These are phyloP conservation scores for Lachnellula suecica DNA, from an alignment of 2,329 filamentous ascomycete species.

Conservation along the genomic window DNA sequence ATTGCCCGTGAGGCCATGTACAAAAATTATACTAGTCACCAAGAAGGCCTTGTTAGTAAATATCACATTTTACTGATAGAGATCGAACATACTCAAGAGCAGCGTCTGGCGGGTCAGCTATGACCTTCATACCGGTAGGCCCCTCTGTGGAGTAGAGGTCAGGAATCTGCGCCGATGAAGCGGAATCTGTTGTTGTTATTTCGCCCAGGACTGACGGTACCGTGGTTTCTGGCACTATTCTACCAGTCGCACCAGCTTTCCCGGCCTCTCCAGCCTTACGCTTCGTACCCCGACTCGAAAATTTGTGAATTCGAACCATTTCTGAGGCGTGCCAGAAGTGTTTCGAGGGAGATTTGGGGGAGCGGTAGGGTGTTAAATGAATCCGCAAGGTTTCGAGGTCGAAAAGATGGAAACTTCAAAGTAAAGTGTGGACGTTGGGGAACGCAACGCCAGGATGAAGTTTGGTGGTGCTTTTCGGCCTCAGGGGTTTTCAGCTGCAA, in stretches of 20 bases:
- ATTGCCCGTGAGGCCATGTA: constrained; percentile 42
- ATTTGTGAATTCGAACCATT: too few species aligned
- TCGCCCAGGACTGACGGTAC: neutral
- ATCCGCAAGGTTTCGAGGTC: too few species aligned
- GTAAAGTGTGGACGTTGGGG: too few species aligned
- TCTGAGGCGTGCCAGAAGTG: too few species aligned
- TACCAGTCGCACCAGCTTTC: neutral
- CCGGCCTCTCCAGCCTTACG: too few species aligned
- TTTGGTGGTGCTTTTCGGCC: too few species aligned
- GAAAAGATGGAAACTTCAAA: too few species aligned
- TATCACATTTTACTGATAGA: neutral
- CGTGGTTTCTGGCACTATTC: neutral
- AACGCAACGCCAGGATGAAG: too few species aligned
- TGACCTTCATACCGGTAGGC: constrained; percentile 8
- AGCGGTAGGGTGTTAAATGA: too few species aligned
- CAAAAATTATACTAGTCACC: constrained; percentile 39
- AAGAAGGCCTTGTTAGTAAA: neutral
- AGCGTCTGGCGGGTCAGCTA: constrained; percentile 7
- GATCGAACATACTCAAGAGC: constrained; percentile 8
- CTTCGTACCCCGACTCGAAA: too few species aligned
- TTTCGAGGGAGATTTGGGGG: too few species aligned
- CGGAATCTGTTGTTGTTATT: neutral
- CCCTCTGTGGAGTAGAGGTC: constrained; percentile 11
- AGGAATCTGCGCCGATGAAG: neutral
- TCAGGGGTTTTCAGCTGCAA: too few species aligned